Conservation (phyloP, 2,329 filamentous ascomycete genomes). For the Onygenales sp. region DNA sequence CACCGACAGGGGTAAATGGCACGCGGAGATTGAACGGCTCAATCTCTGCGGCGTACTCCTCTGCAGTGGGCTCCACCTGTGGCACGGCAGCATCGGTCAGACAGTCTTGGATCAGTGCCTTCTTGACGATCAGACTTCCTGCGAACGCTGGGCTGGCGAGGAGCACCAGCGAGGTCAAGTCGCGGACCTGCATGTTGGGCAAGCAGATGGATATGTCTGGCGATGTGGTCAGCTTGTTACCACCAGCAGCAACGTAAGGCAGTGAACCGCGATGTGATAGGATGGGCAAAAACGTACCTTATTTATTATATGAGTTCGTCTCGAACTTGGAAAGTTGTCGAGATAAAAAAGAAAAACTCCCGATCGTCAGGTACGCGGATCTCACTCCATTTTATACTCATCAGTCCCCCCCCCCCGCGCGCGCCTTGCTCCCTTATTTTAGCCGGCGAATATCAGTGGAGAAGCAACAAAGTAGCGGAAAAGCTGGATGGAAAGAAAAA, state of each 20-base stretch:
- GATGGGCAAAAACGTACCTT: background rate
- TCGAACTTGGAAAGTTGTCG: no score
- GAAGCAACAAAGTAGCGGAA: no score
- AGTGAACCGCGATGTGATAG: no score
- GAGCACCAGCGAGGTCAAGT: background rate
- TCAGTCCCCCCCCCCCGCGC: background rate
- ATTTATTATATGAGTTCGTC: background rate
- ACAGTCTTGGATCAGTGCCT: constrained; percentile 1
- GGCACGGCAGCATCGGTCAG: background rate
- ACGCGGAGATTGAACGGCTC: constrained; percentile 18
- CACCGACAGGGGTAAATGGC: constrained; percentile 17
- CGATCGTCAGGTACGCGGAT: background rate
- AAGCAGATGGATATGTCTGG: background rate
- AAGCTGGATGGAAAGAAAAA: no score
- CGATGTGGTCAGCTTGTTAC: no score
- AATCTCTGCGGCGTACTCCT: background rate
- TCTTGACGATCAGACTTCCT: background rate
- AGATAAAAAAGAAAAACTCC: background rate
- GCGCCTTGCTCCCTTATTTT: background rate
- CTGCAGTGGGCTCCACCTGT: background rate
- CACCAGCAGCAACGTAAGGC: no score
- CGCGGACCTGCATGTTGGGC: background rate
- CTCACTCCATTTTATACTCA: background rate
- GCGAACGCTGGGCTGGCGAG: background rate
- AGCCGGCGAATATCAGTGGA: no score